Evolutionary conservation across 2,329 filamentous ascomycete genomes (phyloP).

Genomic region (Alternaria dauci): DNA sequence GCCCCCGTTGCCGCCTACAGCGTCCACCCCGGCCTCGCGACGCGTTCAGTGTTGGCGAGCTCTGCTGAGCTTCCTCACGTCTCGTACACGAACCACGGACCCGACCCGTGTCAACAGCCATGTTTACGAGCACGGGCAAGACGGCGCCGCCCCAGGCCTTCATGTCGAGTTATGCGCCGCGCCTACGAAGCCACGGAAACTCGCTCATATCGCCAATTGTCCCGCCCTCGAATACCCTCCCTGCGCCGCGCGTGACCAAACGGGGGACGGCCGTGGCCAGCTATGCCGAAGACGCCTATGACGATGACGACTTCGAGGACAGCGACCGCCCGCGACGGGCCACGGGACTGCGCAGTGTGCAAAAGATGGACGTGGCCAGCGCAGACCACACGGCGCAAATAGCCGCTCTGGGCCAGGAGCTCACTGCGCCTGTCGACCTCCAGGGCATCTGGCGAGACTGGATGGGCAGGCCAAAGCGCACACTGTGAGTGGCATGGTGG

Average conservation of each 20-base stretch:
- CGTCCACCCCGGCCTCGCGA: slow-evolving; percentile 27
- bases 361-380: slow-evolving; percentile 70
- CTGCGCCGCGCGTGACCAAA: slow-evolving; percentile 87
- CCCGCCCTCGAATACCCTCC: slow-evolving; percentile 71
- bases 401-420: slow-evolving; percentile 85
- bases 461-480: slow-evolving; percentile 77
- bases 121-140: slow-evolving; percentile 53
- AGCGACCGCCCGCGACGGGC: slow-evolving; percentile 75
- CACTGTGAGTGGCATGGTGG: slow-evolving; percentile 52
- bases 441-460: slow-evolving; percentile 95
- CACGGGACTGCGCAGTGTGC: slow-evolving; percentile 81
- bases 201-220: slow-evolving; percentile 87
- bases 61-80: slow-evolving; percentile 40
- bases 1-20: slow-evolving; percentile 4
- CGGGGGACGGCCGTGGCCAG: slow-evolving; percentile 96
- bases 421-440: slow-evolving; percentile 77
- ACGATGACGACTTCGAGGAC: slow-evolving; percentile 79
- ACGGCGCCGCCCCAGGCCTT: slow-evolving; percentile 79
- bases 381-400: slow-evolving; percentile 70
- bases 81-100: slow-evolving; percentile 32
- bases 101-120: slow-evolving; percentile 40
- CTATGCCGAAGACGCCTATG: slow-evolving; percentile 95
- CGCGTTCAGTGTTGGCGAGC: slow-evolving; percentile 44
- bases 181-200: slow-evolving; percentile 89
- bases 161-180: slow-evolving; percentile 89